A percentile compares a stretch with the other conserved stretches of the same genome.
Conservation (phyloP, 2,329 filamentous ascomycete species). For the Aspergillus pseudoviridinutans region DNA sequence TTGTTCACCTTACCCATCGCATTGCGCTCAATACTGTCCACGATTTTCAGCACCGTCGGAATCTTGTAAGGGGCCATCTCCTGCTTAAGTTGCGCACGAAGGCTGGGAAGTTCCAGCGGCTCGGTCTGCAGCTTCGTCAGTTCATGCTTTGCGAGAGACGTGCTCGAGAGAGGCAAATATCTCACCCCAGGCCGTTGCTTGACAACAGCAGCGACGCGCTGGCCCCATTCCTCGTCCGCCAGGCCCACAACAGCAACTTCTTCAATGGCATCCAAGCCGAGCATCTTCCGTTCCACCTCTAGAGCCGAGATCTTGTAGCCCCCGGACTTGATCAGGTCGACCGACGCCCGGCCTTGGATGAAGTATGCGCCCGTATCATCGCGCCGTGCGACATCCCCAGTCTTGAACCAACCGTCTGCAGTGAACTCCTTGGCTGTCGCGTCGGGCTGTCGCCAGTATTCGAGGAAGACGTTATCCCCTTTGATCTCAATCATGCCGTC, state of each 20-base stretch:
- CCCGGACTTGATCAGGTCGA: slow-evolving; percentile 54
- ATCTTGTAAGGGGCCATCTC: slow-evolving; percentile 83
- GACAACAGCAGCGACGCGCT: slow-evolving; percentile 53
- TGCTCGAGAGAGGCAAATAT: not conserved
- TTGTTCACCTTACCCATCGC: slow-evolving; percentile 82
- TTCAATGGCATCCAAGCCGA: slow-evolving; percentile 46
- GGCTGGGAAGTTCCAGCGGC: slow-evolving; percentile 26
- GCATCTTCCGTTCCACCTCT: slow-evolving; percentile 52
- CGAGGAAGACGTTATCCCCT: slow-evolving; percentile 40
- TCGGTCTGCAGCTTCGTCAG: slow-evolving; percentile 18
- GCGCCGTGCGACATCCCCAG: slow-evolving; percentile 43
- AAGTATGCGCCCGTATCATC: slow-evolving; percentile 44
- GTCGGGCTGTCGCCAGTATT: slow-evolving; percentile 44
- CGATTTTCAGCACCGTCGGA: slow-evolving; percentile 78
- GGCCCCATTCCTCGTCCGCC: slow-evolving; percentile 52
- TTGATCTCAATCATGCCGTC: slow-evolving; percentile 44
- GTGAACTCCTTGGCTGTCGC: slow-evolving; percentile 46
- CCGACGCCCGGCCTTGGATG: slow-evolving; percentile 50
- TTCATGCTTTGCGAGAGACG: not conserved
- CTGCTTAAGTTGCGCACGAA: slow-evolving; percentile 34
- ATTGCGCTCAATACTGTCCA: slow-evolving; percentile 53
- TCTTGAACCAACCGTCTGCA: slow-evolving; percentile 48
- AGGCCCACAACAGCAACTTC: slow-evolving; percentile 54
- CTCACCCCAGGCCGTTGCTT: slow-evolving; percentile 37
- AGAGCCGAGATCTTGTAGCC: slow-evolving; percentile 55